Percentiles rank a stretch among this genome's conserved stretches.
phyloP scores from a whole-genome alignment of 2,329 filamentous ascomycete genomes.

The Paecilomyces dactylethromorphus region DNA sequence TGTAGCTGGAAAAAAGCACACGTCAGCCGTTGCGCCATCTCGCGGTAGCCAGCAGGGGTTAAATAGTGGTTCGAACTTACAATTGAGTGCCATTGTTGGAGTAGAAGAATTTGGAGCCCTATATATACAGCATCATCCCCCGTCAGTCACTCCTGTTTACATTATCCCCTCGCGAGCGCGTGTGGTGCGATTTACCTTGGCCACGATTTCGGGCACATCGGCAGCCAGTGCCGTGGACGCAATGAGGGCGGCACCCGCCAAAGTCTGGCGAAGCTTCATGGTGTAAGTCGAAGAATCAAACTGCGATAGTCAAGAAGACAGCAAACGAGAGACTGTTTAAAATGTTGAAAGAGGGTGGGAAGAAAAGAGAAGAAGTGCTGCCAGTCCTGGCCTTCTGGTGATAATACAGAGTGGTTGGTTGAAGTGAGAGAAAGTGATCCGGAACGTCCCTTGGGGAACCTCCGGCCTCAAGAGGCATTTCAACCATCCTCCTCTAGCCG shows the following conservation, averaged over 20 bases:
- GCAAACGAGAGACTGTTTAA: background rate
- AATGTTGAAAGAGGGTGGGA: background rate
- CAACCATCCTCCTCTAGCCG: background rate
- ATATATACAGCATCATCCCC: slow-evolving; percentile 1
- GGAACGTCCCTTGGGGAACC: background rate
- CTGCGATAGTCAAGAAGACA: background rate
- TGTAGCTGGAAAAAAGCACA: slow-evolving; percentile 43
- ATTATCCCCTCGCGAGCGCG: background rate
- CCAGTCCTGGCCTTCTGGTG: background rate
- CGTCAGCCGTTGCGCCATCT: background rate
- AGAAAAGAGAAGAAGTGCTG: background rate
- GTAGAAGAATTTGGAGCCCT: slow-evolving; percentile 86
- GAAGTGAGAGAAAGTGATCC: too few species aligned
- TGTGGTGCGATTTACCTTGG: slow-evolving; percentile 50
- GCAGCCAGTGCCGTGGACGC: slow-evolving; percentile 43
- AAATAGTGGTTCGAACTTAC: background rate
- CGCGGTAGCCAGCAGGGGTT: too few species aligned
- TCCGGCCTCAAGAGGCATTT: background rate
- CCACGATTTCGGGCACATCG: slow-evolving; percentile 49
- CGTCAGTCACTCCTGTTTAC: background rate
- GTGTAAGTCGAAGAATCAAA: slow-evolving; percentile 11
- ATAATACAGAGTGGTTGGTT: too few species aligned
- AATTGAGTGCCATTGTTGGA: slow-evolving; percentile 71
- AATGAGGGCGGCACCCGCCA: slow-evolving; percentile 49
- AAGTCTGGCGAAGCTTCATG: slow-evolving; percentile 49